Evolutionary conservation across 495 filamentous ascomycete genomes (phyloP), one percentile per base, ranked within the genome.

Genomic region (Neurospora sp.): DNA sequence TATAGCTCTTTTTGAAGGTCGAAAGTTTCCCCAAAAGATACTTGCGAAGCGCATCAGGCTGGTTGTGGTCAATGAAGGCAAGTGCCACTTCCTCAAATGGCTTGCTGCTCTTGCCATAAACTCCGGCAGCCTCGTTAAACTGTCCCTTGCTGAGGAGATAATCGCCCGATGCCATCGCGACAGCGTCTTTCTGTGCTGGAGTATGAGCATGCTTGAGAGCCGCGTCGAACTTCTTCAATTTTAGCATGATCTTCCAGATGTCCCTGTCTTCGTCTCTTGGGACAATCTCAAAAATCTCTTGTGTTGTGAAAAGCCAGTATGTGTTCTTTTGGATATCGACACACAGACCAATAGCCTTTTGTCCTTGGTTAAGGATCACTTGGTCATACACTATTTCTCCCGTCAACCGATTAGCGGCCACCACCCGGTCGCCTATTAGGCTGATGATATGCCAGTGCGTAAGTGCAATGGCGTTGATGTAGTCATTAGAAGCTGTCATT

Each of bases 91-190:
- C 93, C 78, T 99, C 96, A 75, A 99, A 99, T 3, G 91, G 91
- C 84, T 98, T 98, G 77, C 92, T 97, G 83, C 95, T 98, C 83
- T 92, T 93, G 39, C 96, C 96, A 84, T 96, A 97, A 37, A 97
- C 90, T 40, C 86, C 88, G 12, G 96, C 96, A 18, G 96, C 96
- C 79, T 98, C 94, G 39, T 90, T 79, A 79, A 90, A 97, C 40
- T 90, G 87, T 12, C 93, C 93, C 83, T 93, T 93, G 72, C 86
- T 87, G 54, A 93, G 89, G 0, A 99, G 86, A 80, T 92, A 91
- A 78, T 99, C 96, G 18, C 96, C 96, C 37, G 92, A 96, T 5
- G 93, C 93, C 70, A 92, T 93, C 1, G 96, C 90, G 41, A 98
- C 92, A 31, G 92, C 91, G 81, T 98, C 96, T 77, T 90, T 95